A percentile compares a stretch with the other conserved stretches of the same genome.
Evolutionary conservation across 202 grass and related monocot species (phyloP).

Genomic region (Hordeum pubiflorum): DNA sequence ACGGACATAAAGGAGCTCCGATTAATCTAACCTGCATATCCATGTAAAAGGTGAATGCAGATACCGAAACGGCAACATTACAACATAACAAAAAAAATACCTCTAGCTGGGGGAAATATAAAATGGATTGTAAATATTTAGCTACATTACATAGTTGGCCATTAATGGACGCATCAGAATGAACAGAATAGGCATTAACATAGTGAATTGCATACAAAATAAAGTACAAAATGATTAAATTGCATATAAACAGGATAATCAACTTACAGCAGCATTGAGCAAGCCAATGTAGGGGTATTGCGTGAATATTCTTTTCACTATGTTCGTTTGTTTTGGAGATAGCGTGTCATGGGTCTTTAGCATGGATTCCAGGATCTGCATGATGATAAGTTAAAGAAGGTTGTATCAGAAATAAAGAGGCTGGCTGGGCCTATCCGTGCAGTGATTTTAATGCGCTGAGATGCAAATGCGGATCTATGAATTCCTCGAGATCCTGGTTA

Average conservation of each 20-base stretch:
- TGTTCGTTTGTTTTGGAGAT: conserved; percentile 33
- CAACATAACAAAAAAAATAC: neutral
- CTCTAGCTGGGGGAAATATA: neutral
- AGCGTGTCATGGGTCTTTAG: conserved; percentile 40
- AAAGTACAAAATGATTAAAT: neutral
- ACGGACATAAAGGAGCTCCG: conserved; percentile 17
- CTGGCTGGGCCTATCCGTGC: neutral
- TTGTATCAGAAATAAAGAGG: neutral
- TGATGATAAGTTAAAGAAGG: neutral
- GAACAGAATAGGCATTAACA: neutral
- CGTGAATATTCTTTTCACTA: conserved; percentile 45
- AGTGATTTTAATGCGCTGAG: neutral
- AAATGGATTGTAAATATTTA: neutral
- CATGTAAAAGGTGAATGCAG: conserved; percentile 15
- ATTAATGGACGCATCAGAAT: neutral
- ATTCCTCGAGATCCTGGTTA: neutral
- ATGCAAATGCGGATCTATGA: neutral
- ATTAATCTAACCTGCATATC: conserved; percentile 66
- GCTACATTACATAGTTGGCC: neutral
- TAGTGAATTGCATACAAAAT: too few species aligned
- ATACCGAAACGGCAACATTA: neutral
- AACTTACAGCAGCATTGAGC: conserved; percentile 87
- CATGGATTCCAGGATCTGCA: conserved; percentile 68
- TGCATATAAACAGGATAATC: conserved; percentile 7
- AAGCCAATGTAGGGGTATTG: conserved; percentile 69